Conservation (phyloP, 257 asterid genomes). For the Plantago elongata region DNA sequence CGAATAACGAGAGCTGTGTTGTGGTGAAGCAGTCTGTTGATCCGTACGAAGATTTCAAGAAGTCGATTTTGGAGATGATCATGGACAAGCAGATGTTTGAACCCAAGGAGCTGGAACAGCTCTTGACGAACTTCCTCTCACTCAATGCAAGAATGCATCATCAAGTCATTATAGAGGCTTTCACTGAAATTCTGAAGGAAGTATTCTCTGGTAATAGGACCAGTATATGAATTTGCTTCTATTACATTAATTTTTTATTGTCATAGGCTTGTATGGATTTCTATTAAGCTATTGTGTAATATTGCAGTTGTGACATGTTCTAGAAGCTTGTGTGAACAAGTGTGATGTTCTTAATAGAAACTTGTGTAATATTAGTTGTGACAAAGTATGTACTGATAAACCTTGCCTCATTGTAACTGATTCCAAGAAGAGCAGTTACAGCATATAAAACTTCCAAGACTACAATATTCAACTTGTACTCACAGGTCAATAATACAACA, state of each 20-base stretch:
- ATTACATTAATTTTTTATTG: conserved; percentile 14
- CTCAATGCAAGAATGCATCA: conserved; percentile 65
- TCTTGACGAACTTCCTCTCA: conserved; percentile 57
- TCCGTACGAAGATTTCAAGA: conserved; percentile 80
- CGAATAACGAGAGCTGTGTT: conserved; percentile 43
- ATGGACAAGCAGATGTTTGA: conserved; percentile 60
- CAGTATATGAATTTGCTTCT: neutral
- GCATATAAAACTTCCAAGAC: neutral
- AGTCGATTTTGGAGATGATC: conserved; percentile 77
- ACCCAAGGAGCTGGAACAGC: conserved; percentile 54
- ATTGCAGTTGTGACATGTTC: too few species aligned
- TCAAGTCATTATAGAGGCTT: conserved; percentile 56
- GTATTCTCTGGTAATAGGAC: conserved; percentile 27
- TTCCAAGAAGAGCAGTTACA: too few species aligned
- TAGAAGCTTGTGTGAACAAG: too few species aligned
- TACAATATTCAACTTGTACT: neutral
- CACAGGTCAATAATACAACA: neutral
- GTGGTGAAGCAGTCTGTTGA: conserved; percentile 63
- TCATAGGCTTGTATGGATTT: conserved; percentile 3
- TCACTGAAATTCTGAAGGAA: conserved; percentile 53
- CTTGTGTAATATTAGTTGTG: too few species aligned
- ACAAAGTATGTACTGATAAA: too few species aligned
- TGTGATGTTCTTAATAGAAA: too few species aligned
- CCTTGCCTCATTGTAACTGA: too few species aligned
- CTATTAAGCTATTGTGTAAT: neutral